Conservation (phyloP, 495 filamentous ascomycete genomes). For the Neurospora tetrasperma region DNA sequence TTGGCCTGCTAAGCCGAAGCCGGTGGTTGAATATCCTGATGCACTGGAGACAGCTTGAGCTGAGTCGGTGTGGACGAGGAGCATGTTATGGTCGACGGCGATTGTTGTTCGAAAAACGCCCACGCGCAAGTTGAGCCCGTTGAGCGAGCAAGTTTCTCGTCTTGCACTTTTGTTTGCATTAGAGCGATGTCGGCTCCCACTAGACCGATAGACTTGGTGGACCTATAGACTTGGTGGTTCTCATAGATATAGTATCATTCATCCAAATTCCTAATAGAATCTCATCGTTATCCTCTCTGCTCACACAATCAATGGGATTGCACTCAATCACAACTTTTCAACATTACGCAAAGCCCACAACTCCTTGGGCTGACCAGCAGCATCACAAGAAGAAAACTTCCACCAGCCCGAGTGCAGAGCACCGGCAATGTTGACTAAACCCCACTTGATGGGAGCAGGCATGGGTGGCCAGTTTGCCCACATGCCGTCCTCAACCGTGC, state of each 20-base stretch:
- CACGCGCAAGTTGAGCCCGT: neutral
- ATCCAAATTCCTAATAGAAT: neutral
- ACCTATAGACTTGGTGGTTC: neutral
- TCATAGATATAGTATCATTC: neutral
- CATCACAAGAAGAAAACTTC: slow-evolving; percentile 43
- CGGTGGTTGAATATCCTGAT: neutral
- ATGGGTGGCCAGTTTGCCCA: slow-evolving; percentile 44
- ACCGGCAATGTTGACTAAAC: slow-evolving; percentile 35
- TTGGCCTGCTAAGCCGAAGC: slow-evolving; percentile 33
- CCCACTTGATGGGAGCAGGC: slow-evolving; percentile 37
- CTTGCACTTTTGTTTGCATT: neutral
- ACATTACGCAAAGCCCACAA: slow-evolving; percentile 7
- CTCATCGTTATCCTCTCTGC: neutral
- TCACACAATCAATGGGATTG: neutral
- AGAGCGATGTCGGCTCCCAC: neutral
- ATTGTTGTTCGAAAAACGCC: neutral
- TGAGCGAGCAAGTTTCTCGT: neutral
- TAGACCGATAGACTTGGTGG: neutral
- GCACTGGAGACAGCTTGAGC: neutral
- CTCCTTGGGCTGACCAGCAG: slow-evolving; percentile 30
- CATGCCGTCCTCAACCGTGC: slow-evolving; percentile 40
- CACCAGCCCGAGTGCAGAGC: slow-evolving; percentile 36
- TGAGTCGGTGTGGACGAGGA: neutral
- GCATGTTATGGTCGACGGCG: neutral
- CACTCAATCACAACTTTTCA: neutral